phyloP scores from a whole-genome alignment of 768 basidiomycete genomes.

The Psilocybe tampanensis region DNA sequence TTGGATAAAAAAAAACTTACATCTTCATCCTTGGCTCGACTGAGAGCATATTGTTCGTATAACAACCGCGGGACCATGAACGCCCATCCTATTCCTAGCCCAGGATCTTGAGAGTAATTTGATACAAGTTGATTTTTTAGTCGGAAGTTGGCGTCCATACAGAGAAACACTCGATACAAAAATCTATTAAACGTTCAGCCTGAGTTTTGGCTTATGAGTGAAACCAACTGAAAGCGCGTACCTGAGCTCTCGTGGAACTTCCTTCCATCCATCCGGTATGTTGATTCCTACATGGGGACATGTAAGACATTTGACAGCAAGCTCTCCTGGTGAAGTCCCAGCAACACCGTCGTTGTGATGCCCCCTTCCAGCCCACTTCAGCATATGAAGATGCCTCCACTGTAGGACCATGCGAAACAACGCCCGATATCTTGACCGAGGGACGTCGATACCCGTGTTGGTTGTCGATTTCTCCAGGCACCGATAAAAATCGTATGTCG shows the following conservation, averaged over 20 bases:
- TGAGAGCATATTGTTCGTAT: conserved; percentile 1
- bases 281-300: conserved; percentile 9
- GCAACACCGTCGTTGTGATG: conserved; percentile 1
- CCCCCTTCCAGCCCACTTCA: conserved; percentile 3
- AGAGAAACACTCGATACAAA: too few relatives aligned
- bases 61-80: neutral
- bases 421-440: conserved; percentile 1
- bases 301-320: conserved; percentile 4
- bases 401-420: conserved; percentile 3
- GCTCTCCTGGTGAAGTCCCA: neutral
- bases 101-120: conserved; percentile 7
- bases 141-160: too few relatives aligned
- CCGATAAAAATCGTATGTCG: too few relatives aligned
- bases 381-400: conserved; percentile 3
- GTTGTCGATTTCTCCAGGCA: too few relatives aligned
- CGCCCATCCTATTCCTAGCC: conserved; percentile 5
- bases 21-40: neutral
- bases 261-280: neutral
- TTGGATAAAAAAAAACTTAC: neutral
- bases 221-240: conserved; percentile 1
- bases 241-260: neutral
- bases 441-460: neutral
- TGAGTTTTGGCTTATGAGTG: too few relatives aligned
- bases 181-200: too few relatives aligned
- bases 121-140: conserved; percentile 11